Evolutionary conservation across 495 filamentous ascomycete genomes (phyloP).

Genomic region (Penicillium soppii): DNA sequence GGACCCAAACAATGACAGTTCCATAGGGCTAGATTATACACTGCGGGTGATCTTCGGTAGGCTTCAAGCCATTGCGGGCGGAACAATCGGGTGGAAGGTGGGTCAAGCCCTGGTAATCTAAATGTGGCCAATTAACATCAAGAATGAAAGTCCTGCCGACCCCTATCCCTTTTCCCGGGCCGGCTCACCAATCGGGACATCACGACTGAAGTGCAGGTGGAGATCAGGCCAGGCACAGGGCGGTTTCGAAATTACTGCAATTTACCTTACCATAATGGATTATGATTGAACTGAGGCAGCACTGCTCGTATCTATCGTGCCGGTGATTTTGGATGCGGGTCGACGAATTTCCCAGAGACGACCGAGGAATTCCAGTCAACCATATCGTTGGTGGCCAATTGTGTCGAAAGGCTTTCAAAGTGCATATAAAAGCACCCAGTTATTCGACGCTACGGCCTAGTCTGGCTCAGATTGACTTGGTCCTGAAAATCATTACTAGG

Average conservation of each 20-base stretch:
- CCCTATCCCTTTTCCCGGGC: background rate
- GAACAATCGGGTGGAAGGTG: constrained; percentile 1
- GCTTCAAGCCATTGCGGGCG: background rate
- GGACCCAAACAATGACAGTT: background rate
- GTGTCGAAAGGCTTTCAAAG: background rate
- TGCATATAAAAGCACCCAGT: background rate
- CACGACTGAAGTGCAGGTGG: constrained; percentile 2
- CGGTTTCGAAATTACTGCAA: background rate
- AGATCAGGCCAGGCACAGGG: constrained; percentile 1
- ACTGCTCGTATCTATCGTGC: background rate
- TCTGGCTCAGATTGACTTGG: background rate
- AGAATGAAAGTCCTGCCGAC: constrained; percentile 3
- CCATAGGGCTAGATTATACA: constrained; percentile 5
- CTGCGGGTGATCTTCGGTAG: background rate
- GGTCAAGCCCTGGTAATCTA: constrained; percentile 7
- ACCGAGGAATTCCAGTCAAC: background rate
- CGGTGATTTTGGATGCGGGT: background rate
- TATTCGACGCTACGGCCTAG: background rate
- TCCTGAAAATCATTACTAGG: background rate
- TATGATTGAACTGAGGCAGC: background rate
- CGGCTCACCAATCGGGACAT: constrained; percentile 1
- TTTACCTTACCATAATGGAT: background rate
- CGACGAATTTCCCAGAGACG: background rate
- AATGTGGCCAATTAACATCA: constrained; percentile 4
- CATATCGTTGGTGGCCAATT: background rate